phyloP scores from a whole-genome alignment of 306 rosid genomes.

The Pachyrhizus erosus region DNA sequence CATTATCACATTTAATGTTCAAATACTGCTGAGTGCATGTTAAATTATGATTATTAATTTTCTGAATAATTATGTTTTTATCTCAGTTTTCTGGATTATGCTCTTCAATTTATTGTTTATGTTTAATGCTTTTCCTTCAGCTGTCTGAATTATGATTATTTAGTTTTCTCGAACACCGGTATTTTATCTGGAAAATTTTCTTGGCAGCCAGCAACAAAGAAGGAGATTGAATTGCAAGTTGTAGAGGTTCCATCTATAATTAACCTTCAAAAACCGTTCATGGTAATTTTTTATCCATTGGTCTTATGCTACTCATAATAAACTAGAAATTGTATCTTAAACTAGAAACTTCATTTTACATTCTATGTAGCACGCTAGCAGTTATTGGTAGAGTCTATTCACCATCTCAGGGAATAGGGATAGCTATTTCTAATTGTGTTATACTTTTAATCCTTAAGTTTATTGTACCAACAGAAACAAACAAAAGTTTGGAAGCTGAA shows the following conservation, averaged over 20 bases:
- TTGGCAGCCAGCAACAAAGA: constrained; percentile 81
- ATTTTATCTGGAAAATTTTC: constrained; percentile 43
- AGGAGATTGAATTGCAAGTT: constrained; percentile 85
- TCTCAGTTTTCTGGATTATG: neutral
- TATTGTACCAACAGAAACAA: constrained; percentile 5
- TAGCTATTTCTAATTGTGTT: constrained; percentile 31
- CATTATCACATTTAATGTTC: neutral
- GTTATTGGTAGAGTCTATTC: constrained; percentile 40
- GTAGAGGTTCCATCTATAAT: constrained; percentile 72
- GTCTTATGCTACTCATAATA: constrained; percentile 22
- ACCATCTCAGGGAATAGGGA: constrained; percentile 19
- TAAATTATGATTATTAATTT: neutral
- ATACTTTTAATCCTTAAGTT: constrained; percentile 14
- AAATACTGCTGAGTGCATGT: constrained; percentile 18
- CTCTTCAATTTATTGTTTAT: neutral
- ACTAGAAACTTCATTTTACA: constrained; percentile 31
- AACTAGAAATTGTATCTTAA: constrained; percentile 35
- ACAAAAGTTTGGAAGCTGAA: constrained; percentile 43
- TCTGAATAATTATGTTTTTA: neutral
- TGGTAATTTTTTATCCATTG: constrained; percentile 55
- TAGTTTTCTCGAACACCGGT: constrained; percentile 29
- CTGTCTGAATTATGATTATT: constrained; percentile 29
- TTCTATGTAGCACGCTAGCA: neutral
- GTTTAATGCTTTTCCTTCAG: too few species aligned
- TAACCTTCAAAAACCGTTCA: constrained; percentile 81